Base-by-base conservation (phyloP, 495 filamentous ascomycete genomes). In the Neurospora sp. region DNA sequence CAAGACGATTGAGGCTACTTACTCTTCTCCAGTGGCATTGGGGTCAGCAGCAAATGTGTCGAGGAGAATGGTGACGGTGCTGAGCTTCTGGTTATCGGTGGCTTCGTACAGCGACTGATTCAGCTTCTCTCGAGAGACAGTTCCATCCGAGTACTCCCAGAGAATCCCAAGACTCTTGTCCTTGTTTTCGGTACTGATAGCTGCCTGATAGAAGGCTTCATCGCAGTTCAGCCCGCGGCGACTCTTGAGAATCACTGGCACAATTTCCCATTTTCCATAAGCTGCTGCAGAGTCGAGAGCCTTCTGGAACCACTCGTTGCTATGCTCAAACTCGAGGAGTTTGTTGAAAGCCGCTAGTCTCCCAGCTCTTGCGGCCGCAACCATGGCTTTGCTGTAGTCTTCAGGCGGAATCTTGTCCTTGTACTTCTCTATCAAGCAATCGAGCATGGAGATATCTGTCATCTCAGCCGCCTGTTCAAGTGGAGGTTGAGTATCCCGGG, bases 381-480 rank as follows among this genome's bases (percentile, higher is more conserved):
- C 79, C 27, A 79, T 74, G 18, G 78, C 72, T 3, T 76, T 74
- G 39, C 79, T 80, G 35, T 77, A 71, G 20, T 71, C 69, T 27
- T 71, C 40, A 9, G 27, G n/a, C 38, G n/a, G 18, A n/a, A 71
- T 39, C 20, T 44, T 69, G 68, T 82, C 44, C 27, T 80, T 79
- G 18, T 74, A 76, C 16, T 75, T 74, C 4, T 77, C 69, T 3
- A 82, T 65, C 22, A 82, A 70, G 70, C 75, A 80, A 22, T 81
- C 78, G 39, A 82, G 78, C 79, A 81, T 82, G 9, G 78, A 75
- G 27, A 76, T 70, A 31, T 82, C 79, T 9, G 80, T 76, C 27
- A 79, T 16, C 14, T 74, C 70, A 31, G 79, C 78, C 14, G 79
- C 76, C 3, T 79, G 75, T 14, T 76, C 78, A n/a, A 81, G 73